Evolutionary conservation across 2,329 filamentous ascomycete genomes (phyloP), one percentile per base, ranked within the genome.

Genomic region (Cadophora sp.): DNA sequence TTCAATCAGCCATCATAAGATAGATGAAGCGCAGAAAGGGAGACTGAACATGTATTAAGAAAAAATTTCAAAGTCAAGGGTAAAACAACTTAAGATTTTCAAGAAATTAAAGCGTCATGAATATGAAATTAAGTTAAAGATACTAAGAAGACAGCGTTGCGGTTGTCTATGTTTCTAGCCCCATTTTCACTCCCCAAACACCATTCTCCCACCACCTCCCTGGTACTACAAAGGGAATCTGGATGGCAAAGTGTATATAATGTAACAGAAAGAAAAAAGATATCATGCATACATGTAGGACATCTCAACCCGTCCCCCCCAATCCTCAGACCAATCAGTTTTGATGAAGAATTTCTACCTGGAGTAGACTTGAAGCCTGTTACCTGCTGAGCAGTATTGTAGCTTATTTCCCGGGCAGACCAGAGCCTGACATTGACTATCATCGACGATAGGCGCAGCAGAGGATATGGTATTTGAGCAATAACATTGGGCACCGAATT

Each of bases 401-500:
- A 58, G 50, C 27, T 51, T 67, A 24, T 71, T 69, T 3, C 68
- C 70, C 27, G 70, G 64, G 59, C 70, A 72, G 43, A 66, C 19
- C 56, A 72, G 56, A 1, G 34, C 56, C 53, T 51, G 16, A 22
- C 65, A 67, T 29, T 67, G 40, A 11, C 26, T 46, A 56, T 69
- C 68, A 22, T 19, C 26, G 3, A 69, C 68, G 3, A 67, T 4
- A 19, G 66, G 24, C 24, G 64, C 64, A 7, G 29, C 53, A 4
- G 46, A 14, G 12, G 64, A 77, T 46, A 71, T 61, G 1, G 53
- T 64, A 31, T 75, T 70, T 1, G 64, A 73, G 62, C 75, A 77
- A 50, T 70, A 76, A 26, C 77, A 77, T 62, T 77, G 71, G 1
- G 64, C 68, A 2, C 74, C 73, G 64, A 79, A 81, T 65, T 81